Conservation (phyloP, 352 stramenopile species). For the Globisporangium apiculatum region DNA sequence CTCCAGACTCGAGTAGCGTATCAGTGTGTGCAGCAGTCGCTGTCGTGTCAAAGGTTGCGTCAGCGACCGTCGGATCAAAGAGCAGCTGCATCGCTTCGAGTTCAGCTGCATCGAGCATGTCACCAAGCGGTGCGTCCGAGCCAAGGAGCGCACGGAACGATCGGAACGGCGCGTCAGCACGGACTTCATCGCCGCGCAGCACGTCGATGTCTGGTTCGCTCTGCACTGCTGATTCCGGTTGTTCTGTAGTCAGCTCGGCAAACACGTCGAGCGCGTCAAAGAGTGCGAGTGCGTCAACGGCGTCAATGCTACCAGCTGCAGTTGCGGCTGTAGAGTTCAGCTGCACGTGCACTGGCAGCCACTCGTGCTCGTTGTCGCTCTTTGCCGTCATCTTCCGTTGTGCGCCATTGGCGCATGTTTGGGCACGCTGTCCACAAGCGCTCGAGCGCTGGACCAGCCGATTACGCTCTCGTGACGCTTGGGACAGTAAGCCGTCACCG, state of each 20-base stretch:
- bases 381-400: background rate
- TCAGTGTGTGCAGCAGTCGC: no score
- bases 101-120: background rate
- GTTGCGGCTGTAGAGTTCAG: background rate
- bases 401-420: background rate
- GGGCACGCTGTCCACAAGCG: background rate
- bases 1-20: no score
- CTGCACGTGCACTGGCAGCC: background rate
- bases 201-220: background rate
- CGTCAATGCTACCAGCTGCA: background rate
- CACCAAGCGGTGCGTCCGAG: background rate
- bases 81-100: conserved; percentile 1
- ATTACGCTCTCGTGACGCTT: background rate
- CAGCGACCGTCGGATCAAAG: background rate
- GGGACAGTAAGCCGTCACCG: background rate
- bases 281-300: background rate
- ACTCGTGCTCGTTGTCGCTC: background rate
- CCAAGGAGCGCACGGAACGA: conserved; percentile 1
- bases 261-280: conserved; percentile 6
- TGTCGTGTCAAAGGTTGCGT: no score
- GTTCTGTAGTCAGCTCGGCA: background rate
- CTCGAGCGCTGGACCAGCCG: background rate
- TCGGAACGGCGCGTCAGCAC: background rate
- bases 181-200: background rate
- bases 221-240: background rate